Base-by-base conservation (phyloP, 2,329 filamentous ascomycete genomes). In the Aspergillus puulaauensis region DNA sequence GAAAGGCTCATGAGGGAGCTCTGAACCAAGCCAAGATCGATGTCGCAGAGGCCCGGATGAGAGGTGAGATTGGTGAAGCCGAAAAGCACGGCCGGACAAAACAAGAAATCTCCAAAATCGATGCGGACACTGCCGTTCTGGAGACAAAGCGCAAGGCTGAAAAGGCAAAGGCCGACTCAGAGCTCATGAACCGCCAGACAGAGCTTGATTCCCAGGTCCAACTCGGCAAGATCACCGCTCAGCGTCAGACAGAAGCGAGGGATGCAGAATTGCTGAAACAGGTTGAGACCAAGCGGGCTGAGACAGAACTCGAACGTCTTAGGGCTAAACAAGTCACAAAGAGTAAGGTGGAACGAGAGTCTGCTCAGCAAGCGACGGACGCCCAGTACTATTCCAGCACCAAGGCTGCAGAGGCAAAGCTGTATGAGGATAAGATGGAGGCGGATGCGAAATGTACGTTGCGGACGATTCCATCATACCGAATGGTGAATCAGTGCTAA, bases 121-220 rank as follows among this genome's bases (percentile, higher is more conserved):
- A 93, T 73, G 90, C 91, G 63, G 87, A 91, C 66, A 96, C 91
- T 1, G 90, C 90, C 1, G 90, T 95, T 1, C 83, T 90, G 60
- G 91, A 93, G 78, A 95, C 91, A 0, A 87, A 93, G 70, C 87
- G 90, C 50, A 91, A 93, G 70, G 87, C 89, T 46, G 90, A 95
- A 76, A 90, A 91, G 61, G 89, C 90, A 2, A 77, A 83, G 47
- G 91, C 91, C 44, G 90, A 95, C 70, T 89, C 90, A 11, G 86
- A 86, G 54, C 83, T 96, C 53, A 84, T 86, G 39, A 90, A 88
- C 17, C 83, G 86, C 64, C 86, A 92, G 74, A 89, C 90, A 1
- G 82, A 83, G 52, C 87, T 95, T 58, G 83, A 86, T 64, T 85
- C 88, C 37, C 88, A 91, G 61, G 86, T 95, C 50, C 86, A 91